phyloP scores from a whole-genome alignment of 2,329 filamentous ascomycete species.

The Chalaropsis thielavioides region DNA sequence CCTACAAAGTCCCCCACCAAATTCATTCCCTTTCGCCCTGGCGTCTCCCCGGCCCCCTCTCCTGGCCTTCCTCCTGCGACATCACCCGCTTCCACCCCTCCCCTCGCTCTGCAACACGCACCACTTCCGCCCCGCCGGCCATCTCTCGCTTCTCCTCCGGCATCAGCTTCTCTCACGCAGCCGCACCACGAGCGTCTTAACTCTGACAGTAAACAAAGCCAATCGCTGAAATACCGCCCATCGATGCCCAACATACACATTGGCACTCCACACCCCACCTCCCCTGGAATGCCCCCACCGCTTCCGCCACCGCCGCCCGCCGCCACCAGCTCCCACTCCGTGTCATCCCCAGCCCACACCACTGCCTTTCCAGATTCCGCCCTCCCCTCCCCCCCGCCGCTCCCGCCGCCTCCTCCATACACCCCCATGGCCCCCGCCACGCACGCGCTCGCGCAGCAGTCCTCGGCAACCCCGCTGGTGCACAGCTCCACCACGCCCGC shows the following conservation, averaged over 20 bases:
- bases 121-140: neutral
- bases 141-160: neutral
- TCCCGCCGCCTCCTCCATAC: neutral
- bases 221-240: conserved; percentile 5
- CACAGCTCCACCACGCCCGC: neutral
- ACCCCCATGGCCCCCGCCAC: neutral
- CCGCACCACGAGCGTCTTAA: neutral
- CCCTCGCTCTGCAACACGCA: neutral
- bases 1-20: neutral
- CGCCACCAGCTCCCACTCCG: neutral
- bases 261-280: neutral
- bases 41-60: neutral
- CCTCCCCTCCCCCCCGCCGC: neutral
- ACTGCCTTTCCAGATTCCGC: neutral
- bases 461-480: neutral
- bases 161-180: neutral
- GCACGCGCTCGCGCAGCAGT: neutral
- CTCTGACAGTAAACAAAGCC: neutral
- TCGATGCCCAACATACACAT: conserved; percentile 16
- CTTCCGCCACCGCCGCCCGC: neutral
- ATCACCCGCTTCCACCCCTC: neutral
- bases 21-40: conserved; percentile 12
- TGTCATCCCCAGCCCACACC: neutral
- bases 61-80: neutral
- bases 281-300: neutral